phyloP scores from a whole-genome alignment of 345 rosid species.

The Ricinus communis region DNA sequence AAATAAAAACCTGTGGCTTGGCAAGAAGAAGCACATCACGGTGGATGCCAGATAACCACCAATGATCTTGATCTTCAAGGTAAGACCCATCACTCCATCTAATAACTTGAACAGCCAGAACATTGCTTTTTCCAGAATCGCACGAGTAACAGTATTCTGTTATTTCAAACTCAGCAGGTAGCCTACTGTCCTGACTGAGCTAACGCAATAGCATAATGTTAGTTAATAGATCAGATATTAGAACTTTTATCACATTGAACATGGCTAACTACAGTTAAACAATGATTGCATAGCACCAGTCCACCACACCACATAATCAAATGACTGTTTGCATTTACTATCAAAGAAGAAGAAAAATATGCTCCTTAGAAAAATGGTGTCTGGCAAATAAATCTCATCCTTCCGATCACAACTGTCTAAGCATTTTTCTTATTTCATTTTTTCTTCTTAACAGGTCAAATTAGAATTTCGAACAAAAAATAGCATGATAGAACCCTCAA shows the following conservation, averaged over 20 bases:
- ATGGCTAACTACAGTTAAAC: neutral
- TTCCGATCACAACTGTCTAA: neutral
- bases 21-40: slow-evolving; percentile 97
- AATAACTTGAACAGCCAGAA: slow-evolving; percentile 91
- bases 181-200: slow-evolving; percentile 94
- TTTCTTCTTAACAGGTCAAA: too few relatives aligned
- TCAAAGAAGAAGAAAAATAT: neutral
- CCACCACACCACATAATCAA: neutral
- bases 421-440: neutral
- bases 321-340: neutral
- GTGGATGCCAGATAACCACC: slow-evolving; percentile 97
- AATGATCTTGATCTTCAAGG: slow-evolving; percentile 99
- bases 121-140: slow-evolving; percentile 70
- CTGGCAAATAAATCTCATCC: neutral
- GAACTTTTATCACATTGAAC: neutral
- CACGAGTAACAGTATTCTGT: slow-evolving; percentile 79
- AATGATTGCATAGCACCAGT: neutral
- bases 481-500: too few relatives aligned
- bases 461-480: too few relatives aligned
- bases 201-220: slow-evolving; percentile 25
- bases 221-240: too few relatives aligned
- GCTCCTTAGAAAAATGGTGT: neutral
- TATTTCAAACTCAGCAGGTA: slow-evolving; percentile 97
- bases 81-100: slow-evolving; percentile 99
- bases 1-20: slow-evolving; percentile 73